Percentiles rank a stretch among this genome's conserved stretches.
Conservation (phyloP, 306 rosid species). For the Pyrus pyrifolia region DNA sequence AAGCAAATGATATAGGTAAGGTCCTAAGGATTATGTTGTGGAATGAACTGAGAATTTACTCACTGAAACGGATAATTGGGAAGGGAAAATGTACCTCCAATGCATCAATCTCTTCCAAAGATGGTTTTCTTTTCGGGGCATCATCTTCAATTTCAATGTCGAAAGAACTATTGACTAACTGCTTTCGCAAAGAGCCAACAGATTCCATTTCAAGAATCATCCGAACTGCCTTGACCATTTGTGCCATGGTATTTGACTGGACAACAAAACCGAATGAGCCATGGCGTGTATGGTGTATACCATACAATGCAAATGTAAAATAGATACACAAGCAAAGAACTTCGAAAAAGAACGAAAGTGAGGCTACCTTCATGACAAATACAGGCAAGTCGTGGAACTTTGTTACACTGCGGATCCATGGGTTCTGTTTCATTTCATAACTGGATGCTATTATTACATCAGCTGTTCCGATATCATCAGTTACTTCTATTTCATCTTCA, state of each 20-base stretch:
- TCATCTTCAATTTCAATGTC: constrained; percentile 81
- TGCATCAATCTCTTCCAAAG: constrained; percentile 91
- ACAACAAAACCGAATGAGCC: constrained; percentile 11
- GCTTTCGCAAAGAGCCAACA: constrained; percentile 36
- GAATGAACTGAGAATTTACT: background rate
- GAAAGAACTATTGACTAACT: constrained; percentile 31
- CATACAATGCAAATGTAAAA: background rate
- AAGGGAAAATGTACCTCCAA: constrained; percentile 64
- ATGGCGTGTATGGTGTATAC: background rate
- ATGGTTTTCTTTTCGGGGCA: constrained; percentile 78
- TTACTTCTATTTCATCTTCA: constrained; percentile 66
- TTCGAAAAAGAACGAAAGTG: background rate
- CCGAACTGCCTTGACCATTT: constrained; percentile 90
- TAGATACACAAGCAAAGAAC: background rate
- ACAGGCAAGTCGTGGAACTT: constrained; percentile 86
- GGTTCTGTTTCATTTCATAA: constrained; percentile 70
- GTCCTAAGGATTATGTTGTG: background rate
- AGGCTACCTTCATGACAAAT: constrained; percentile 79
- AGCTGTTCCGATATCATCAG: constrained; percentile 79
- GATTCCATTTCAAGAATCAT: constrained; percentile 80
- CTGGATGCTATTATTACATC: constrained; percentile 78
- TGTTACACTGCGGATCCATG: constrained; percentile 85
- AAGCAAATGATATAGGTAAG: background rate
- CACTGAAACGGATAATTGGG: background rate
- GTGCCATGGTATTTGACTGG: constrained; percentile 94